These are phyloP conservation scores for Cladosporium phlei DNA, from an alignment of 2,329 filamentous ascomycete species.

Conservation along the genomic window DNA sequence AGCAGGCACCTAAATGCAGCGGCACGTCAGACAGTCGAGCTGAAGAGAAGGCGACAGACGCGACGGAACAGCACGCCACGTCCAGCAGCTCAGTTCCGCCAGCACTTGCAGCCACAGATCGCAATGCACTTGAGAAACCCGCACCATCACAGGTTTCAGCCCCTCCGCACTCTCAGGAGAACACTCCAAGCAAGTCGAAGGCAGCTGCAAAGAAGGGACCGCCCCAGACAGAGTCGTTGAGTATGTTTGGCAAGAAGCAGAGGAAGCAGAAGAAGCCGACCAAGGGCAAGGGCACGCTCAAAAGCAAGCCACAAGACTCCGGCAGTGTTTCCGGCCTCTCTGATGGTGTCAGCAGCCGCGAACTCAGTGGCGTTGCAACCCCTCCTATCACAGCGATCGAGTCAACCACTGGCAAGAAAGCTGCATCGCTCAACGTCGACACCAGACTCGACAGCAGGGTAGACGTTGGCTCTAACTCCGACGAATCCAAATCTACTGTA, in stretches of 20 bases:
- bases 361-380: background rate
- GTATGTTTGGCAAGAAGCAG: slow-evolving; percentile 26
- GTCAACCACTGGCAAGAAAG: background rate
- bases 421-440: background rate
- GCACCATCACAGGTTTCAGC: slow-evolving; percentile 10
- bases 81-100: slow-evolving; percentile 18
- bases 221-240: slow-evolving; percentile 33
- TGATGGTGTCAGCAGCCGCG: background rate
- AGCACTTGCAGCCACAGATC: slow-evolving; percentile 15
- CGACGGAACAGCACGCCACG: slow-evolving; percentile 17
- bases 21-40: no score
- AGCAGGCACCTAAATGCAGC: no score
- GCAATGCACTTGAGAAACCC: slow-evolving; percentile 24
- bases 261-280: slow-evolving; percentile 16
- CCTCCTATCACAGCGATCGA: background rate
- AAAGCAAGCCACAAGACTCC: slow-evolving; percentile 3
- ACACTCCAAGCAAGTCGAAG: background rate
- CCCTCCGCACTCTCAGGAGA: background rate
- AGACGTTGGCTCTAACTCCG: background rate
- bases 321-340: background rate
- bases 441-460: background rate
- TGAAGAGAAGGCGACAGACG: no score
- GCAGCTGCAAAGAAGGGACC: slow-evolving; percentile 25
- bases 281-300: slow-evolving; percentile 8
- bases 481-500: background rate